A percentile compares a stretch with the other conserved stretches of the same genome.
Conservation (phyloP, 352 stramenopile genomes). For the Blastocystis sp. region DNA sequence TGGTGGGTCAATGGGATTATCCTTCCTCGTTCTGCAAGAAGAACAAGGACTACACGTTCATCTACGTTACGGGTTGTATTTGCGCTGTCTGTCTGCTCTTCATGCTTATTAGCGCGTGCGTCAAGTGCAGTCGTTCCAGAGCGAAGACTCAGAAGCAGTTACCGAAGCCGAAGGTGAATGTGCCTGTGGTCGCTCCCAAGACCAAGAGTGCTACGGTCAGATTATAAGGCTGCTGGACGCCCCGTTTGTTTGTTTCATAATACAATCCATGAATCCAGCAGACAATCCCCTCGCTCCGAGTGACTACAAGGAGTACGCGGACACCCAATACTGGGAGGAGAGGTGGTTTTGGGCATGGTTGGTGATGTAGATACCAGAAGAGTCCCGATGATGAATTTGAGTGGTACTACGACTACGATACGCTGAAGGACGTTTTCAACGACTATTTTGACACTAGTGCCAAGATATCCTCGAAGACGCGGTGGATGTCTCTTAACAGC, state of each 20-base stretch:
- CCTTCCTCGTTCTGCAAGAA: neutral
- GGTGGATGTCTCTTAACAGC: neutral
- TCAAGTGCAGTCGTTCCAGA: neutral
- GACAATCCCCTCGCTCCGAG: neutral
- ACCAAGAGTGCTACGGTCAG: constrained; percentile 11
- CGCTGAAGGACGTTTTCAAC: constrained; percentile 15
- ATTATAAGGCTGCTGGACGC: constrained; percentile 15
- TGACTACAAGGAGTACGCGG: constrained; percentile 28
- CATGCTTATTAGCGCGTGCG: neutral
- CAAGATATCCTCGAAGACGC: constrained; percentile 8
- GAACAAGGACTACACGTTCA: neutral
- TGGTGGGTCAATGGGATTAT: neutral
- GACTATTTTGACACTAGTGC: constrained; percentile 15
- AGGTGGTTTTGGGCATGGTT: neutral
- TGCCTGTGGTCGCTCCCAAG: neutral
- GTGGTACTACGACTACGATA: constrained; percentile 55
- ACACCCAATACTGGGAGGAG: constrained; percentile 43
- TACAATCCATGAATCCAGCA: neutral
- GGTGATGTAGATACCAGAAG: constrained; percentile 29
- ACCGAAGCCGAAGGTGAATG: neutral
- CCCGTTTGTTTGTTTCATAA: neutral
- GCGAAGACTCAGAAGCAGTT: neutral
- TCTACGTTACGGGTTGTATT: neutral
- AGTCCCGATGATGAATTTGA: constrained; percentile 36
- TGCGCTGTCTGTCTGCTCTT: neutral